Percentiles rank a stretch among this genome's conserved stretches.
Evolutionary conservation across 1,284 basidiomycete species (phyloP).

Genomic region (Moesziomyces sp.): DNA sequence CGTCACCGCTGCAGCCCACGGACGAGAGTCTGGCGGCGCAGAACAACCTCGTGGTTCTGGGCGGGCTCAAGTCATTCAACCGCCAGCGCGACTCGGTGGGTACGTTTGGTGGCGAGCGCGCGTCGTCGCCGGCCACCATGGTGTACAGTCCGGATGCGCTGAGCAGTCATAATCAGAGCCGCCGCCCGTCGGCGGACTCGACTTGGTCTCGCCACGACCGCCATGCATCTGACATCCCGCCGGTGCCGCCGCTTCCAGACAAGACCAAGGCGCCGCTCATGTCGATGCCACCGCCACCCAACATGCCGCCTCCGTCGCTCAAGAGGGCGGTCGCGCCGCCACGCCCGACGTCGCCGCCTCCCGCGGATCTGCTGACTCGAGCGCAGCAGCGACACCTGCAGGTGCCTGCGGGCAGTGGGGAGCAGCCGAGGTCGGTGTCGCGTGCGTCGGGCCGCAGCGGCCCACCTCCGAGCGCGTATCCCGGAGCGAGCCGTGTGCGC

Average conservation of each 20-base stretch:
- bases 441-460: slow-evolving; percentile 44
- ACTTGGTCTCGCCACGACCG: slow-evolving; percentile 38
- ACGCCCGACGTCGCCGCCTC: slow-evolving; percentile 57
- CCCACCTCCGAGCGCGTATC: slow-evolving; percentile 25
- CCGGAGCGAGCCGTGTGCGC: slow-evolving; percentile 25
- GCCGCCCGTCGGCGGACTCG: slow-evolving; percentile 48
- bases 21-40: slow-evolving; percentile 28
- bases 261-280: slow-evolving; percentile 57
- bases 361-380: slow-evolving; percentile 48
- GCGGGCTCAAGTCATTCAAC: slow-evolving; percentile 22
- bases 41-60: slow-evolving; percentile 44
- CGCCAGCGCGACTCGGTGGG: slow-evolving; percentile 48
- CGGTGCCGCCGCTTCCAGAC: slow-evolving; percentile 49
- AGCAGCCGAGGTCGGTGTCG: slow-evolving; percentile 42
- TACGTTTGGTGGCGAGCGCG: slow-evolving; percentile 46
- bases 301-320: slow-evolving; percentile 55
- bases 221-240: slow-evolving; percentile 27
- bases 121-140: slow-evolving; percentile 40
- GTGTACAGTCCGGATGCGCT: slow-evolving; percentile 52
- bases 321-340: slow-evolving; percentile 29
- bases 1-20: slow-evolving; percentile 26
- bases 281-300: slow-evolving; percentile 56
- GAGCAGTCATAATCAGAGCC: slow-evolving; percentile 19
- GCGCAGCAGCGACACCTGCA: slow-evolving; percentile 46
- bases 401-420: slow-evolving; percentile 27